These are phyloP conservation scores for Pleurozium schreberi DNA, from an alignment of 225 moss, liverwort and hornwort species.

Conservation along the genomic window DNA sequence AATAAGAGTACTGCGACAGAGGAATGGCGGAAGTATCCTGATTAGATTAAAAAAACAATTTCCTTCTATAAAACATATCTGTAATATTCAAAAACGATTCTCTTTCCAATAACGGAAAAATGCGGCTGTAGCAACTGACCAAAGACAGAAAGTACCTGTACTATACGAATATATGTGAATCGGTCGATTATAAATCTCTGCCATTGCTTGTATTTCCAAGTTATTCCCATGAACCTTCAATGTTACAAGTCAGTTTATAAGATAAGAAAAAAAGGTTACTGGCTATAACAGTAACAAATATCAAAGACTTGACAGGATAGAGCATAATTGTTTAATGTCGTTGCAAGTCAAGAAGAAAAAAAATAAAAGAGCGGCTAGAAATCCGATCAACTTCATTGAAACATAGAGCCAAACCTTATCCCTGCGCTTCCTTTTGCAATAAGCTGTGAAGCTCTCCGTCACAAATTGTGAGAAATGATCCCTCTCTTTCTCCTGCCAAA, in stretches of 20 bases:
- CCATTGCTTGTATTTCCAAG: conserved; percentile 98
- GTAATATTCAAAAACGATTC: neutral
- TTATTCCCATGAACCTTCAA: conserved; percentile 91
- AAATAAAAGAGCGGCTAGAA: neutral
- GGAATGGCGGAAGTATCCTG: no score
- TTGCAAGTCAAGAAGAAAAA: neutral
- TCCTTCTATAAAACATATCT: neutral
- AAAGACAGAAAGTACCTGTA: conserved; percentile 43
- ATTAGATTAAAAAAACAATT: neutral
- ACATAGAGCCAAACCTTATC: conserved; percentile 56
- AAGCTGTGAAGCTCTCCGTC: conserved; percentile 59
- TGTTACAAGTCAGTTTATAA: neutral
- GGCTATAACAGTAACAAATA: neutral
- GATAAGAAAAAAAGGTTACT: neutral
- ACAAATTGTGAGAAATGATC: conserved; percentile 59
- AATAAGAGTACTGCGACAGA: neutral
- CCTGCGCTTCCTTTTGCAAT: conserved; percentile 62
- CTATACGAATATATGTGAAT: conserved; percentile 92
- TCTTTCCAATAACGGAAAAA: neutral
- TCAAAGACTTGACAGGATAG: neutral
- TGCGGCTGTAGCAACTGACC: neutral
- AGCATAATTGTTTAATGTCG: neutral
- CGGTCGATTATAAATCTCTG: conserved; percentile 97
- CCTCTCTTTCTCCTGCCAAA: conserved; percentile 68
- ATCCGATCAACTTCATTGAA: neutral